Conservation (phyloP, 202 grass and related monocot species). For the Zizania palustris region DNA sequence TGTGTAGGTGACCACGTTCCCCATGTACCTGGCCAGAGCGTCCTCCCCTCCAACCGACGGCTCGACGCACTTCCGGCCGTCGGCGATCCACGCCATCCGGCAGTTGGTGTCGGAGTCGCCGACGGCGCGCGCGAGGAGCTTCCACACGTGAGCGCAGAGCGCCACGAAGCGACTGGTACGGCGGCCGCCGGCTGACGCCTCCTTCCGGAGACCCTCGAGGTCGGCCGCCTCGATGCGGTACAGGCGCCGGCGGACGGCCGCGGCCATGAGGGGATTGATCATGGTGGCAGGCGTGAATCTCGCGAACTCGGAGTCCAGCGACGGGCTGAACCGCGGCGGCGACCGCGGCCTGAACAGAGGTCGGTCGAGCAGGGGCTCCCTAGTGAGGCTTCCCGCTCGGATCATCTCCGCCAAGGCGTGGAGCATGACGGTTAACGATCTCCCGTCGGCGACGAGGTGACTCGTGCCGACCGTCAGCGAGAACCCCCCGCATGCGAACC, state of each 20-base stretch:
- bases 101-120: constrained; percentile 54
- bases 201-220: constrained; percentile 38
- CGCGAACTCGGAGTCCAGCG: constrained; percentile 61
- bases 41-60: constrained; percentile 16
- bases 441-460: constrained; percentile 72
- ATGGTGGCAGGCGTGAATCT: constrained; percentile 44
- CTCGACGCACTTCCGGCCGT: constrained; percentile 58
- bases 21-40: constrained; percentile 51
- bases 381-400: constrained; percentile 35
- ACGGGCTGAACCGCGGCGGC: constrained; percentile 50
- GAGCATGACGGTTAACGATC: constrained; percentile 39
- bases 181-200: constrained; percentile 5
- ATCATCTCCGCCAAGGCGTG: constrained; percentile 44
- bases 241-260: constrained; percentile 41
- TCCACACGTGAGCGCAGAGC: constrained; percentile 74
- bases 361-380: constrained; percentile 48
- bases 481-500: constrained; percentile 67
- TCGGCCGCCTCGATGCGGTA: constrained; percentile 59
- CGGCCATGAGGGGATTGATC: constrained; percentile 54
- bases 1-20: constrained; percentile 69
- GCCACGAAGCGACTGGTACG: constrained; percentile 59
- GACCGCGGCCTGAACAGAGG: constrained; percentile 51
- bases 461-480: constrained; percentile 55
- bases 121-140: constrained; percentile 52
- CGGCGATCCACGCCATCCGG: constrained; percentile 75